Conservation (phyloP, 208 protist species). For the Leishmania turanica region DNA sequence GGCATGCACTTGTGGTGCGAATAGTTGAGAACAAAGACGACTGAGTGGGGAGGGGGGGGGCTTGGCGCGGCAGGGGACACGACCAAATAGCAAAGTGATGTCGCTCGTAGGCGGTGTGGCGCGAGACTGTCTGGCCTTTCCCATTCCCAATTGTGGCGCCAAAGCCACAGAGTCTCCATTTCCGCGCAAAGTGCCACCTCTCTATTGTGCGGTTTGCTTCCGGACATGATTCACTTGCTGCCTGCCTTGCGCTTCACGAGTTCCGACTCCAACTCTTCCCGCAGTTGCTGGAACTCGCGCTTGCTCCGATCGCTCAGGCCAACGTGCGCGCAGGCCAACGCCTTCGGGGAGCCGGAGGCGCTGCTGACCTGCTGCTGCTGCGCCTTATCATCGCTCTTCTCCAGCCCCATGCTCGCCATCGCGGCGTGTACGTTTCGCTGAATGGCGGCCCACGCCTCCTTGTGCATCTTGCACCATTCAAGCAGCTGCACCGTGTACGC, state of each 20-base stretch:
- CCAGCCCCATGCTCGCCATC: conserved; percentile 20
- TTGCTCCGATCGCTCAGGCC: conserved; percentile 30
- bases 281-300: conserved; percentile 32
- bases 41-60: background rate
- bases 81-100: background rate
- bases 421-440: conserved; percentile 13
- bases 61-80: background rate
- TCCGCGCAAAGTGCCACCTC: background rate
- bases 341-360: conserved; percentile 3
- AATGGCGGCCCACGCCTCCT: conserved; percentile 9
- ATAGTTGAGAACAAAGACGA: background rate
- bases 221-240: background rate
- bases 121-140: background rate
- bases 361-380: conserved; percentile 30
- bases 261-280: conserved; percentile 27
- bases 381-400: conserved; percentile 23
- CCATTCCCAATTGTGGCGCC: background rate
- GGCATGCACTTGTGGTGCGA: background rate
- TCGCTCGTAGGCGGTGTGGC: background rate
- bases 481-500: conserved; percentile 53
- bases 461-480: conserved; percentile 42
- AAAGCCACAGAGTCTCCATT: background rate
- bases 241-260: conserved; percentile 6
- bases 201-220: background rate
- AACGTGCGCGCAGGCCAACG: conserved; percentile 5